Evolutionary conservation across 2,329 filamentous ascomycete species (phyloP).

Genomic region (Domatiomyces globalis): DNA sequence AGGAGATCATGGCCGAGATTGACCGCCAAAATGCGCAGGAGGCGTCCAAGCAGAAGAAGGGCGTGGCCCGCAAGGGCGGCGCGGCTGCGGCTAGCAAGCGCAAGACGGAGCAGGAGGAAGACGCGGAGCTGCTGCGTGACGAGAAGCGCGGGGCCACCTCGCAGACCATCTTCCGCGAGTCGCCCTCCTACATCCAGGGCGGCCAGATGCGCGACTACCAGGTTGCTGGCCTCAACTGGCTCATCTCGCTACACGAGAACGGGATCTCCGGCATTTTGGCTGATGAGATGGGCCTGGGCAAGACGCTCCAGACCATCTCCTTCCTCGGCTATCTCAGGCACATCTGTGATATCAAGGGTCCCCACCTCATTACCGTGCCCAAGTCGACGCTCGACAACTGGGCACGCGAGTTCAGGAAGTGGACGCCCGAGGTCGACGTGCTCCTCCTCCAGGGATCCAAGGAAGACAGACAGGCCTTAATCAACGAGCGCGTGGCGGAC

Average conservation of each 20-base stretch:
- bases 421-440: conserved; percentile 93
- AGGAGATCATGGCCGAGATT: conserved; percentile 85
- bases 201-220: conserved; percentile 94
- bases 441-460: conserved; percentile 89
- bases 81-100: conserved; percentile 60
- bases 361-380: conserved; percentile 80
- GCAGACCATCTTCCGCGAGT: conserved; percentile 85
- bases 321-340: conserved; percentile 92
- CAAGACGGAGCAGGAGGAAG: conserved; percentile 93
- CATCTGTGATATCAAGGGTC: conserved; percentile 75
- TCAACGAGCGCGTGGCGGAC: conserved; percentile 79
- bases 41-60: conserved; percentile 56
- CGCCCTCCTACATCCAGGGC: conserved; percentile 71
- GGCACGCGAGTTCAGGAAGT: conserved; percentile 84
- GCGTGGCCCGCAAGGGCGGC: conserved; percentile 65
- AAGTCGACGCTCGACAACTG: conserved; percentile 98
- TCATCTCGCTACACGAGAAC: conserved; percentile 94
- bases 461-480: conserved; percentile 76
- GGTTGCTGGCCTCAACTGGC: conserved; percentile 88
- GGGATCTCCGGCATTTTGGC: conserved; percentile 96
- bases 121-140: conserved; percentile 72
- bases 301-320: conserved; percentile 92
- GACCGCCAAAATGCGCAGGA: conserved; percentile 77
- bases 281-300: conserved; percentile 97
- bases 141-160: conserved; percentile 77